Conservation (phyloP, 2,329 filamentous ascomycete genomes). For the Emergomyces africanus region DNA sequence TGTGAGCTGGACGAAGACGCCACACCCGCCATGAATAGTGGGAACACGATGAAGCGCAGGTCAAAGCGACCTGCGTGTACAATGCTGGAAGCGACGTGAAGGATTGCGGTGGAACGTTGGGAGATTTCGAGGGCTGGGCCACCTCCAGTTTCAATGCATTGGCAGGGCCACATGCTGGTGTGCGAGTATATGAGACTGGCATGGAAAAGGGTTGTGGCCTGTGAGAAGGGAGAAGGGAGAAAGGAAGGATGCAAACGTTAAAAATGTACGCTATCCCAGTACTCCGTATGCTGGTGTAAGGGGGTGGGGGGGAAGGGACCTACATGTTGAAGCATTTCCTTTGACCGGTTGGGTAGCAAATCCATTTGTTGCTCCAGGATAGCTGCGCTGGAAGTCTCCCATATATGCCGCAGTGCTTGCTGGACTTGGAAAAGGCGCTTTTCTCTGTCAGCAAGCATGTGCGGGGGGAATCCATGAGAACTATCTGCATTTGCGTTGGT, state of each 20-base stretch:
- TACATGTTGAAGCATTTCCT: constrained; percentile 34
- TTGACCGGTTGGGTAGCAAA: constrained; percentile 23
- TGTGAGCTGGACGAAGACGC: constrained; percentile 28
- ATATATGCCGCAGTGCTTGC: constrained; percentile 25
- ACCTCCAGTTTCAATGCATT: constrained; percentile 29
- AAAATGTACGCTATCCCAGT: neutral
- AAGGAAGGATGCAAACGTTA: constrained; percentile 2
- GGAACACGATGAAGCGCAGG: constrained; percentile 38
- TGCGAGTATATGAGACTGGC: constrained; percentile 40
- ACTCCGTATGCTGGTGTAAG: too few relatives aligned
- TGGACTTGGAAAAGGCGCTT: constrained; percentile 26
- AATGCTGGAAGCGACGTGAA: constrained; percentile 32
- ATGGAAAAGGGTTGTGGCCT: constrained; percentile 37
- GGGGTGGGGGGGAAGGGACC: constrained; percentile 9
- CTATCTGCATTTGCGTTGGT: neutral
- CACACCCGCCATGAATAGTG: constrained; percentile 42
- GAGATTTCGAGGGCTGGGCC: constrained; percentile 31
- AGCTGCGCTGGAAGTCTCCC: constrained; percentile 25
- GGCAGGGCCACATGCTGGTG: constrained; percentile 40
- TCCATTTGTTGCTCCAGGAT: constrained; percentile 25
- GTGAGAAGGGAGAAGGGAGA: constrained; percentile 6
- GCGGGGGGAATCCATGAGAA: constrained; percentile 5
- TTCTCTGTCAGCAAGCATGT: constrained; percentile 16
- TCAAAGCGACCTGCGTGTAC: constrained; percentile 28
- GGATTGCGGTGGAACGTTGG: constrained; percentile 32